phyloP scores from a whole-genome alignment of 2,329 filamentous ascomycete species.

The Aspergillus sclerotialis region DNA sequence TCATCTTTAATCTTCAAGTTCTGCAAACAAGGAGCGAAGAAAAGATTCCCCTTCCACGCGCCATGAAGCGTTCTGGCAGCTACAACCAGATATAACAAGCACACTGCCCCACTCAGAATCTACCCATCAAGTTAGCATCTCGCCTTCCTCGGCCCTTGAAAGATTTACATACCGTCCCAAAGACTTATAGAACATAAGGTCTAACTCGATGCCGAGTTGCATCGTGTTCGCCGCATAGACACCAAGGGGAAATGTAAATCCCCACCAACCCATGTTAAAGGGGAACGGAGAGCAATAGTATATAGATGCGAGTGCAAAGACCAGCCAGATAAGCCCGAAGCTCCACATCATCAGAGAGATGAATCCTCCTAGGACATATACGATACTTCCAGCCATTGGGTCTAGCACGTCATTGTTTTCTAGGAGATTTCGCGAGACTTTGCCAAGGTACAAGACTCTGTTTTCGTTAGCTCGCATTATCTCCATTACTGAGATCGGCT shows the following conservation, averaged over 20 bases:
- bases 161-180: slow-evolving; percentile 42
- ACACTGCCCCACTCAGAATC: slow-evolving; percentile 41
- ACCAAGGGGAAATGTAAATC: slow-evolving; percentile 51
- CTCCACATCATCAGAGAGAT: slow-evolving; percentile 51
- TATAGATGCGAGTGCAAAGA: slow-evolving; percentile 44
- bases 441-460: slow-evolving; percentile 45
- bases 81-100: slow-evolving; percentile 47
- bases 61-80: slow-evolving; percentile 38
- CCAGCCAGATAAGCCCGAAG: slow-evolving; percentile 49
- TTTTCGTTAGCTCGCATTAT: slow-evolving; percentile 5
- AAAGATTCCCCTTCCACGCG: slow-evolving; percentile 40
- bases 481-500: slow-evolving; percentile 32
- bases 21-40: slow-evolving; percentile 45
- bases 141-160: too few relatives aligned
- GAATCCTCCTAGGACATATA: slow-evolving; percentile 54
- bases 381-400: slow-evolving; percentile 42
- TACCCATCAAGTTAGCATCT: too few relatives aligned
- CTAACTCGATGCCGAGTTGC: slow-evolving; percentile 42
- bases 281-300: slow-evolving; percentile 40
- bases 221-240: slow-evolving; percentile 36
- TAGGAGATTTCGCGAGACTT: slow-evolving; percentile 37
- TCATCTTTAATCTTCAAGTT: slow-evolving; percentile 20
- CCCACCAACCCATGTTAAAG: slow-evolving; percentile 57
- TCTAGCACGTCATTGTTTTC: slow-evolving; percentile 31
- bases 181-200: slow-evolving; percentile 46